A percentile compares a stretch with the other conserved stretches of the same genome.
phyloP scores from a whole-genome alignment of 768 basidiomycete species.

The Gymnopilus junonius region DNA sequence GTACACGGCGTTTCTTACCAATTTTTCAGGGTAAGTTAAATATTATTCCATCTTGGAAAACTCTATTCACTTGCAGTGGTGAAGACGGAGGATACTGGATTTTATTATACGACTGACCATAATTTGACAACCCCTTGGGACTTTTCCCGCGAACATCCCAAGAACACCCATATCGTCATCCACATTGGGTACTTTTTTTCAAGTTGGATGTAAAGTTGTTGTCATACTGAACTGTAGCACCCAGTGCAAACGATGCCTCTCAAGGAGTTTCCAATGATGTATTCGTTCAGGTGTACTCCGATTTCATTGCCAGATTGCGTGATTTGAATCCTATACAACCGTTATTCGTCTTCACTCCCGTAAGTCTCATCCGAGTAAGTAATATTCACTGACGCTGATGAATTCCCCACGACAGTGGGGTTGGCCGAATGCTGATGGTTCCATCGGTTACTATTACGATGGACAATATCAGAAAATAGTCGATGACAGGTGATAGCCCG shows the following conservation, averaged over 20 bases:
- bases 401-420: constrained; percentile 45
- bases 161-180: constrained; percentile 56
- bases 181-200: constrained; percentile 53
- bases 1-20: constrained; percentile 55
- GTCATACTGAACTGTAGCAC: constrained; percentile 20
- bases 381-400: not conserved
- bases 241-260: constrained; percentile 61
- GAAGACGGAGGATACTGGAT: constrained; percentile 62
- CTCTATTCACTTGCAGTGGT: not conserved
- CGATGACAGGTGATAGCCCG: constrained; percentile 33
- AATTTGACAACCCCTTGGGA: constrained; percentile 66
- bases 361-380: constrained; percentile 25
- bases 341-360: constrained; percentile 59
- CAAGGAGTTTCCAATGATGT: constrained; percentile 49
- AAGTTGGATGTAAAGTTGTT: not conserved
- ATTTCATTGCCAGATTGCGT: constrained; percentile 49
- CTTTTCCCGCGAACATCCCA: constrained; percentile 50
- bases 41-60: constrained; percentile 1
- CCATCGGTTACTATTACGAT: constrained; percentile 47
- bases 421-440: constrained; percentile 56
- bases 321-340: constrained; percentile 47
- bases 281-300: constrained; percentile 51
- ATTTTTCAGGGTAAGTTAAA: constrained; percentile 49
- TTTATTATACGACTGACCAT: constrained; percentile 55
- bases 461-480: constrained; percentile 53